Evolutionary conservation across 108 stramenopile species (phyloP).

Genomic region (Stephanodiscus minutulus): DNA sequence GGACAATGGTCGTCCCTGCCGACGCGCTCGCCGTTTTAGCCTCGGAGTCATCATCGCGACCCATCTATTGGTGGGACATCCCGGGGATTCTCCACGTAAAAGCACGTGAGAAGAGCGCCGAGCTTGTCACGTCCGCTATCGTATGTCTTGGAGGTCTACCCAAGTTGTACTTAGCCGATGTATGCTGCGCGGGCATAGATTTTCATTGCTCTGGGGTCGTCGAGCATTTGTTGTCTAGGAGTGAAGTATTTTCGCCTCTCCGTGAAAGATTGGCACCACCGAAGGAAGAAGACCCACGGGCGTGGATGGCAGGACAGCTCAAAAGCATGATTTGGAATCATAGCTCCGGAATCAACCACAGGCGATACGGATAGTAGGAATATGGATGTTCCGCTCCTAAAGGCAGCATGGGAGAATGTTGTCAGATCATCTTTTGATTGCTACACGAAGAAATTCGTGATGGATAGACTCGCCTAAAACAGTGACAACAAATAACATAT

Average conservation of each 20-base stretch:
- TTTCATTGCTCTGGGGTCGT: slow-evolving; percentile 86
- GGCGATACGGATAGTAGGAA: slow-evolving; percentile 15
- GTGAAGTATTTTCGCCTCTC: slow-evolving; percentile 4
- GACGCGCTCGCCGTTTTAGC: neutral
- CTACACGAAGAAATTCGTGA: slow-evolving; percentile 44
- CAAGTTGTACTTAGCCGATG: slow-evolving; percentile 50
- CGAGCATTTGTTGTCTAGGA: slow-evolving; percentile 46
- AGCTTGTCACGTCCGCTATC: slow-evolving; percentile 30
- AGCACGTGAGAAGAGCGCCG: slow-evolving; percentile 27
- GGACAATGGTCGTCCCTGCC: slow-evolving; percentile 5
- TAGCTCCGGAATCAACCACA: slow-evolving; percentile 75
- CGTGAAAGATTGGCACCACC: slow-evolving; percentile 21
- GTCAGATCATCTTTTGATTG: slow-evolving; percentile 35
- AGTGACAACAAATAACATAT: neutral
- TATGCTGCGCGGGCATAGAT: slow-evolving; percentile 71
- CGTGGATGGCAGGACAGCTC: slow-evolving; percentile 39
- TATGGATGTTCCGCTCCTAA: slow-evolving; percentile 20
- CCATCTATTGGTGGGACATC: slow-evolving; percentile 48
- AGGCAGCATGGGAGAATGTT: slow-evolving; percentile 40
- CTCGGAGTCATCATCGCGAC: slow-evolving; percentile 1
- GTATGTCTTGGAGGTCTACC: slow-evolving; percentile 23
- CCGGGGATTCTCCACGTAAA: slow-evolving; percentile 44
- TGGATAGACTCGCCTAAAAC: slow-evolving; percentile 26
- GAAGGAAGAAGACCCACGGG: slow-evolving; percentile 7
- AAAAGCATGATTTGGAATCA: slow-evolving; percentile 78